Percentiles rank a stretch among this genome's conserved stretches.
phyloP scores from a whole-genome alignment of 169 alveolate species.

The Cryptosporidium viatorum region DNA sequence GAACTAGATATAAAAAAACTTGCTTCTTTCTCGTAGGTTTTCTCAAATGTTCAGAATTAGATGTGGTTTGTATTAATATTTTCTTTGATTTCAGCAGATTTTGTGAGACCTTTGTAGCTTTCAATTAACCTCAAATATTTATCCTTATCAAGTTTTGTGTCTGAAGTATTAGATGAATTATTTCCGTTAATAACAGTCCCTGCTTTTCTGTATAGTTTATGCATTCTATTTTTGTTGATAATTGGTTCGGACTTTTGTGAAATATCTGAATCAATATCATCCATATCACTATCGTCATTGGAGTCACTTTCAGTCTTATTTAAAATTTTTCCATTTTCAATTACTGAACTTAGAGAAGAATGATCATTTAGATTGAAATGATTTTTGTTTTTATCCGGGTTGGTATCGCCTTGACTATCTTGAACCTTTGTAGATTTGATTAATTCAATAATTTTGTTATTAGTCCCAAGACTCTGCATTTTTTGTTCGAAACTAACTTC shows the following conservation, averaged over 20 bases:
- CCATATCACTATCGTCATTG: background rate
- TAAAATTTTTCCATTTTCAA: background rate
- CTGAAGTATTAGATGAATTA: background rate
- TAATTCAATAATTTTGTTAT: background rate
- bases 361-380: background rate
- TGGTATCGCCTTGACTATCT: background rate
- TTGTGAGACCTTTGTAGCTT: slow-evolving; percentile 14
- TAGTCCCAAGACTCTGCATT: background rate
- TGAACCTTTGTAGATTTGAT: background rate
- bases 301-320: background rate
- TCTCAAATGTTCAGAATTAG: background rate
- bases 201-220: slow-evolving; percentile 12
- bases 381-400: background rate
- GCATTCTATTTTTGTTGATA: slow-evolving; percentile 1
- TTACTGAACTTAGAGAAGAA: background rate
- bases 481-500: background rate
- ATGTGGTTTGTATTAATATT: slow-evolving; percentile 21
- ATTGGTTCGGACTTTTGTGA: slow-evolving; percentile 65
- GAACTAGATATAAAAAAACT: slow-evolving; percentile 80
- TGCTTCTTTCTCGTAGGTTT: background rate
- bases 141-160: background rate
- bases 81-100: slow-evolving; percentile 30
- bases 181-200: slow-evolving; percentile 50
- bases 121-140: slow-evolving; percentile 28
- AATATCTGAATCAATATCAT: slow-evolving; percentile 29